Base-by-base conservation (phyloP, 495 filamentous ascomycete species). In the Bacidia rubella region DNA sequence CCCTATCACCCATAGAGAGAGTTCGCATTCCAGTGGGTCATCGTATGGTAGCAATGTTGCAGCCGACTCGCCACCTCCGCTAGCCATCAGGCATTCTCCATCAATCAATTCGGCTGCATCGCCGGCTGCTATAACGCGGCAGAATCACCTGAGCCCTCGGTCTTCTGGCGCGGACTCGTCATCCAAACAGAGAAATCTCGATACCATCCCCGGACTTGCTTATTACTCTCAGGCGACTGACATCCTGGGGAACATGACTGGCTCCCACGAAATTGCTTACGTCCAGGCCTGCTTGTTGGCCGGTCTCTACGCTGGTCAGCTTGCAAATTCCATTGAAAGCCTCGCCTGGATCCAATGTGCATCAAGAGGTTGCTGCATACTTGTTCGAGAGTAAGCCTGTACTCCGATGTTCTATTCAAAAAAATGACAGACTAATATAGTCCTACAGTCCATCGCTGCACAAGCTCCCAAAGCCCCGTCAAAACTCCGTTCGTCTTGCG, bases 261-360 rank as follows among this genome's bases (percentile, higher is more conserved):
- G 85, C 3, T 85, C 82, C 7, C 86, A 85, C 51, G 81, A 83
- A 39, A 68, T 96, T 40, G 74, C 79, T 42, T 84, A 94, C 62
- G 86, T 90, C 9, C 87, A 95, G 62, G 86, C 82, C n/a, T 76
- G 79, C 54, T 74, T 98, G 24, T 73, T 98, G 15, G 88, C 92
- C 9, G 89, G 88, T 1, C 66, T 98, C 12, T 98, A 94, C 64
- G 77, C 84, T 44, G 88, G 87, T 2, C 92, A 97, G 63, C 64
- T 95, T 23, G 90, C 82, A 1, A 79, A 90, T 48, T 83, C 90
- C 0, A 73, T 95, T 60, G 87, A 95, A 59, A 96, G 92, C 61
- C 87, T 87, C 70, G 80, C 79, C 32, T 94, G 89, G 76, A 93
- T 96, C 57, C 76, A 74, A 47, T 75, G 80, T 59, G 92, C 92